A percentile compares a stretch with the other conserved stretches of the same genome.
Conservation (phyloP, 768 basidiomycete species). For the Termitomyces sp. region DNA sequence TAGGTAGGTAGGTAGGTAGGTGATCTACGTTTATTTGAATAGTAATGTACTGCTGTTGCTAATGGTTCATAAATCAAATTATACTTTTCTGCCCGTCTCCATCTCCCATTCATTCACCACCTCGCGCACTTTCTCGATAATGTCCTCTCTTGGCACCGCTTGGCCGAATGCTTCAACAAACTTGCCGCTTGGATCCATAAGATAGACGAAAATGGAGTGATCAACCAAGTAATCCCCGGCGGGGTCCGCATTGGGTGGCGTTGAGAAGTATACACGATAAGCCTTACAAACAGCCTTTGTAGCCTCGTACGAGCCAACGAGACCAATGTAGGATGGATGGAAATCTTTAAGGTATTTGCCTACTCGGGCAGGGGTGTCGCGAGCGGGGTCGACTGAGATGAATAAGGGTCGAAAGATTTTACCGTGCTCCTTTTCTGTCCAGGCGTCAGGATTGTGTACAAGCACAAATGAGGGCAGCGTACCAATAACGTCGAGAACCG, state of each 20-base stretch:
- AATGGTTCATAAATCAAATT: neutral
- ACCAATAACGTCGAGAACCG: constrained; percentile 72
- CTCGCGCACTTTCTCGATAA: constrained; percentile 57
- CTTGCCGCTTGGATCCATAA: constrained; percentile 93
- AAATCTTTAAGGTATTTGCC: constrained; percentile 76
- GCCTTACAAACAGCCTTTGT: constrained; percentile 90
- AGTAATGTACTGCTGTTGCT: neutral
- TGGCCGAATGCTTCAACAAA: constrained; percentile 98
- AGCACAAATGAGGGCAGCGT: constrained; percentile 21
- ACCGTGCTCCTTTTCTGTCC: constrained; percentile 64
- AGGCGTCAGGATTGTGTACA: neutral
- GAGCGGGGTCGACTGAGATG: constrained; percentile 94
- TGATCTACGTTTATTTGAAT: neutral
- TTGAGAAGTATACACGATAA: constrained; percentile 98
- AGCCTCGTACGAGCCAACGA: constrained; percentile 78
- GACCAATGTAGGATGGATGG: constrained; percentile 84
- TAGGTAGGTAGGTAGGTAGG: too few relatives aligned
- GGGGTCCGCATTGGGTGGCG: constrained; percentile 81
- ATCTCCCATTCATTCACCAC: constrained; percentile 40
- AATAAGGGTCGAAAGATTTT: constrained; percentile 84
- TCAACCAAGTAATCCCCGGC: constrained; percentile 97
- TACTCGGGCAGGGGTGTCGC: constrained; percentile 67
- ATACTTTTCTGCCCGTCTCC: constrained; percentile 34
- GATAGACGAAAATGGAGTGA: constrained; percentile 94
- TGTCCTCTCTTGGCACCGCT: constrained; percentile 62